phyloP scores from a whole-genome alignment of 257 asterid genomes.

The Plantago elongata region DNA sequence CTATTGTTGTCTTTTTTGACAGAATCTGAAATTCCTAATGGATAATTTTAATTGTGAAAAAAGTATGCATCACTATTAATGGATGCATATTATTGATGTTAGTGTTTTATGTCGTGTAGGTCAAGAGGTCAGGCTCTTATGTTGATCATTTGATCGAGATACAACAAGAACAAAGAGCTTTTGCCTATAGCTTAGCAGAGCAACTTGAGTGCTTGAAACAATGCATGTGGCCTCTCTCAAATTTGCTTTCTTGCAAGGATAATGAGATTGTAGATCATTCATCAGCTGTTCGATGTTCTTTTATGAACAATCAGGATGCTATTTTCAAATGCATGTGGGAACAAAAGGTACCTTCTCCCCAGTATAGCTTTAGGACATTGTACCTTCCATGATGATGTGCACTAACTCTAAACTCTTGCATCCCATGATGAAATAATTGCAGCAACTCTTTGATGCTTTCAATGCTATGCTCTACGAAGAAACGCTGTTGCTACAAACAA shows the following conservation, averaged over 20 bases:
- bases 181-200: conserved; percentile 51
- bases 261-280: background rate
- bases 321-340: conserved; percentile 77
- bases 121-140: conserved; percentile 58
- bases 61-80: too few species aligned
- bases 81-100: conserved; percentile 4
- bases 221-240: conserved; percentile 55
- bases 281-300: conserved; percentile 12
- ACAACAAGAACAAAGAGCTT: conserved; percentile 90
- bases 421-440: conserved; percentile 27
- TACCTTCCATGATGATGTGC: background rate
- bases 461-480: conserved; percentile 58
- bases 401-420: conserved; percentile 13
- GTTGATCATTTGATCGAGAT: conserved; percentile 71
- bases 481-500: conserved; percentile 48
- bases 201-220: conserved; percentile 56
- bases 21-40: too few species aligned
- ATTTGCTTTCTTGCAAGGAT: conserved; percentile 33
- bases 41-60: too few species aligned
- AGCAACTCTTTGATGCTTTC: conserved; percentile 78
- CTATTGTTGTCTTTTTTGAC: too few species aligned
- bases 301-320: conserved; percentile 41
- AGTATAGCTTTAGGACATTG: background rate
- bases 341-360: conserved; percentile 58
- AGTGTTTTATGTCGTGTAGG: conserved; percentile 36